Evolutionary conservation across 495 filamentous ascomycete species (phyloP).

Genomic region (Hypoxylon fragiforme): DNA sequence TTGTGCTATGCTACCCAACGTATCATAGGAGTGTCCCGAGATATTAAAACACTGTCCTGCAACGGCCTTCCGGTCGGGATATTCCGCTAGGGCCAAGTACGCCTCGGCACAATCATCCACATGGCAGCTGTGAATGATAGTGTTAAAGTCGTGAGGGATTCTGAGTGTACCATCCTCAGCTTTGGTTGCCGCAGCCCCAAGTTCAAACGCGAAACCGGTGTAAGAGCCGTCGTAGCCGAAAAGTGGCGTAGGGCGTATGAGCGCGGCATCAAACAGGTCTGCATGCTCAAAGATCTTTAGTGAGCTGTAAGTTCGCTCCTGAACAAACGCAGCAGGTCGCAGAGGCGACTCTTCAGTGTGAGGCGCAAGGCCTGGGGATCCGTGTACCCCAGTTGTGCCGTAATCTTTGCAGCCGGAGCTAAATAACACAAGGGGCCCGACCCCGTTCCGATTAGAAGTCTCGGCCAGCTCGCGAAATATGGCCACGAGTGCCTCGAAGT

Average conservation of each 20-base stretch:
- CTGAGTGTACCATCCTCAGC: slow-evolving; percentile 23
- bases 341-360: slow-evolving; percentile 45
- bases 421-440: slow-evolving; percentile 42
- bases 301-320: slow-evolving; percentile 19
- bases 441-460: slow-evolving; percentile 13
- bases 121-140: slow-evolving; percentile 46
- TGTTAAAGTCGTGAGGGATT: slow-evolving; percentile 36
- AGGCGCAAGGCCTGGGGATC: slow-evolving; percentile 33
- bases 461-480: slow-evolving; percentile 31
- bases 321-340: slow-evolving; percentile 15
- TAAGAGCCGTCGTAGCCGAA: slow-evolving; percentile 46
- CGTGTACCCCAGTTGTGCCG: slow-evolving; percentile 40
- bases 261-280: slow-evolving; percentile 43
- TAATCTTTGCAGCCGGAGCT: slow-evolving; percentile 53
- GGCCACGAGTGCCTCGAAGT: slow-evolving; percentile 36
- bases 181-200: slow-evolving; percentile 20
- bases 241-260: slow-evolving; percentile 45
- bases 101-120: slow-evolving; percentile 52
- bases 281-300: slow-evolving; percentile 34
- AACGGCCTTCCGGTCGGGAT: slow-evolving; percentile 28
- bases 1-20: slow-evolving; percentile 36
- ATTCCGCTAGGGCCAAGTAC: slow-evolving; percentile 44
- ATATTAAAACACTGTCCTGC: slow-evolving; percentile 47
- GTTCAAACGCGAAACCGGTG: slow-evolving; percentile 41
- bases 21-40: slow-evolving; percentile 45